phyloP scores from a whole-genome alignment of 805 yeast species.

The Ogataea glucozyma region DNA sequence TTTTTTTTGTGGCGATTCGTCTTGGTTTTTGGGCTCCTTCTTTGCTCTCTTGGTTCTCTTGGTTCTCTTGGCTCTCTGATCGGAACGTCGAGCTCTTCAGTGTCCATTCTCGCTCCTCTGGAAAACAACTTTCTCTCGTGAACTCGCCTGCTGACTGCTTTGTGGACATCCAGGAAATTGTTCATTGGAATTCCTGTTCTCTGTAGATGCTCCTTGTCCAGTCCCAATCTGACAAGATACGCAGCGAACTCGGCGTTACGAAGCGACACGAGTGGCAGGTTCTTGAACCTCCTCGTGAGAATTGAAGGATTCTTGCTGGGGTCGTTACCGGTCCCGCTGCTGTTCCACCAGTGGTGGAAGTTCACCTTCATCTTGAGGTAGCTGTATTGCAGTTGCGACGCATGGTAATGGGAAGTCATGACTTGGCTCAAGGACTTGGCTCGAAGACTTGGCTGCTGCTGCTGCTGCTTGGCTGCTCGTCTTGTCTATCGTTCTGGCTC shows the following conservation, averaged over 20 bases:
- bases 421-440: too few relatives aligned
- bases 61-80: too few relatives aligned
- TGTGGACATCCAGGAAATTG: conserved; percentile 18
- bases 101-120: neutral
- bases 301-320: conserved; percentile 26
- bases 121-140: conserved; percentile 2
- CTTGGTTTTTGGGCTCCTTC: neutral
- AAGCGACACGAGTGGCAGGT: conserved; percentile 29
- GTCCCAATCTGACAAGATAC: conserved; percentile 14
- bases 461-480: neutral
- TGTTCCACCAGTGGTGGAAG: conserved; percentile 33
- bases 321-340: conserved; percentile 20
- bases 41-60: neutral
- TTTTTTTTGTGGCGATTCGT: conserved; percentile 2
- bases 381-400: conserved; percentile 22
- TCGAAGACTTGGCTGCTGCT: neutral
- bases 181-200: conserved; percentile 11
- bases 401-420: conserved; percentile 27
- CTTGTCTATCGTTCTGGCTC: too few relatives aligned
- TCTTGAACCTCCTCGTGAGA: conserved; percentile 28
- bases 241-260: conserved; percentile 27
- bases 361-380: conserved; percentile 24
- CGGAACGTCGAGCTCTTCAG: neutral
- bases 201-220: conserved; percentile 10
- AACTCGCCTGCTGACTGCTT: conserved; percentile 28